Conservation (phyloP, 2,329 filamentous ascomycete species). For the Volutella citrinella region DNA sequence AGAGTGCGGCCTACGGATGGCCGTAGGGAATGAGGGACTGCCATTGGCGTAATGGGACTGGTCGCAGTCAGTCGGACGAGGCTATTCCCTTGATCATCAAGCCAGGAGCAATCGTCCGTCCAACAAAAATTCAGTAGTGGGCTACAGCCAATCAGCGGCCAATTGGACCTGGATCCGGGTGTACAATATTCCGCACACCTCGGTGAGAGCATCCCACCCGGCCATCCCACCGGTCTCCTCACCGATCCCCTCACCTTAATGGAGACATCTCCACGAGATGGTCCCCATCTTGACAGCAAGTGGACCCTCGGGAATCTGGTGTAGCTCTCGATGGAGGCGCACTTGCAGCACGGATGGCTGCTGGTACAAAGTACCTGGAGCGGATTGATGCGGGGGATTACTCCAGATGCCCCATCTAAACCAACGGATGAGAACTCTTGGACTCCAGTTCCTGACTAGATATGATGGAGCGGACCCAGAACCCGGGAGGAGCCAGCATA, state of each 20-base stretch:
- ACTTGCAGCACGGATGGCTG: conserved; percentile 27
- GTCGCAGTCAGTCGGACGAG: conserved; percentile 12
- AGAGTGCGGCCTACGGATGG: conserved; percentile 23
- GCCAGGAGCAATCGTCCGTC: not conserved
- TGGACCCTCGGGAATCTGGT: conserved; percentile 17
- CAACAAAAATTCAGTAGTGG: conserved; percentile 20
- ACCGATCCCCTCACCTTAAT: conserved; percentile 8
- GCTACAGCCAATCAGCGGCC: not conserved
- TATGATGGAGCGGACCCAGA: conserved; percentile 19
- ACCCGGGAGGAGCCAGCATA: conserved; percentile 12
- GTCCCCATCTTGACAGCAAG: conserved; percentile 12
- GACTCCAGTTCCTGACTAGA: conserved; percentile 24
- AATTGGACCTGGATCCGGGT: not conserved
- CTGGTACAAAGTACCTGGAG: conserved; percentile 24
- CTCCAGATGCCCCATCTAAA: conserved; percentile 28
- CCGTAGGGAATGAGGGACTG: conserved; percentile 26
- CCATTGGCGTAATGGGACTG: conserved; percentile 25
- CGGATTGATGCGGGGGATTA: conserved; percentile 24
- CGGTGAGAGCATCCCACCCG: not conserved
- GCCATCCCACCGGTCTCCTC: not conserved
- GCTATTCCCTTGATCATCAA: conserved; percentile 11
- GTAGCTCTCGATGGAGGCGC: conserved; percentile 21
- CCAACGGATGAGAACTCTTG: too few species aligned
- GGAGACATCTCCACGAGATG: conserved; percentile 8
- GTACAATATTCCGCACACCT: not conserved